A percentile compares a stretch with the other conserved stretches of the same genome.
Conservation (phyloP, 208 protist genomes). For the Leishmania aethiopica region DNA sequence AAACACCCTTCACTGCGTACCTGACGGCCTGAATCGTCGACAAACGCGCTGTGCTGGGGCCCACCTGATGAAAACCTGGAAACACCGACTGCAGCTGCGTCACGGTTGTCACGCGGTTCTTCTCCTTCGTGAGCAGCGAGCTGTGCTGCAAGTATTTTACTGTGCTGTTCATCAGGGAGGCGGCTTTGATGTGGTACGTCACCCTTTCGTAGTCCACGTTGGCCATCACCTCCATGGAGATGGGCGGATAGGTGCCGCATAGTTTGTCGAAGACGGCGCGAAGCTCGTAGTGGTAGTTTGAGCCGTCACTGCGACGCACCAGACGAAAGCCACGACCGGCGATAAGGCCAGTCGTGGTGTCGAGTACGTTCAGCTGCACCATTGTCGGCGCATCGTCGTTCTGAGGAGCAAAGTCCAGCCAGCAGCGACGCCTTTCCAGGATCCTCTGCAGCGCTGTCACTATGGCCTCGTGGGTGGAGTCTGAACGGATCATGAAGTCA, state of each 20-base stretch:
- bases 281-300: conserved; percentile 52
- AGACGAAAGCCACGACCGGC: conserved; percentile 63
- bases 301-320: conserved; percentile 36
- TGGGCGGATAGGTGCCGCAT: conserved; percentile 47
- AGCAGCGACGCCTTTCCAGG: conserved; percentile 20
- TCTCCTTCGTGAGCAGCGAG: conserved; percentile 62
- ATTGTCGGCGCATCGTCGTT: conserved; percentile 23
- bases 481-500: conserved; percentile 34
- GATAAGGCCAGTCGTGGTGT: conserved; percentile 47
- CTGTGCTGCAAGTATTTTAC: conserved; percentile 62
- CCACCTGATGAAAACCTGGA: conserved; percentile 65
- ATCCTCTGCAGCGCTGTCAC: conserved; percentile 32
- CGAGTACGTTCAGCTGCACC: conserved; percentile 55
- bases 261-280: conserved; percentile 59
- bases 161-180: conserved; percentile 36
- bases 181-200: conserved; percentile 47
- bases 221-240: conserved; percentile 80
- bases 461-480: conserved; percentile 31
- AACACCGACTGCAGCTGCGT: conserved; percentile 77
- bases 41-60: conserved; percentile 20
- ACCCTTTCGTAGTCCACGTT: conserved; percentile 87
- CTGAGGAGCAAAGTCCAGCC: conserved; percentile 26
- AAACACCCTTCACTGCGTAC: conserved; percentile 28
- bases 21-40: conserved; percentile 27
- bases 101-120: conserved; percentile 60